Evolutionary conservation across 202 grass and related monocot species (phyloP), one percentile per base, ranked within the genome.

Genomic region (Alloteropsis angusta): DNA sequence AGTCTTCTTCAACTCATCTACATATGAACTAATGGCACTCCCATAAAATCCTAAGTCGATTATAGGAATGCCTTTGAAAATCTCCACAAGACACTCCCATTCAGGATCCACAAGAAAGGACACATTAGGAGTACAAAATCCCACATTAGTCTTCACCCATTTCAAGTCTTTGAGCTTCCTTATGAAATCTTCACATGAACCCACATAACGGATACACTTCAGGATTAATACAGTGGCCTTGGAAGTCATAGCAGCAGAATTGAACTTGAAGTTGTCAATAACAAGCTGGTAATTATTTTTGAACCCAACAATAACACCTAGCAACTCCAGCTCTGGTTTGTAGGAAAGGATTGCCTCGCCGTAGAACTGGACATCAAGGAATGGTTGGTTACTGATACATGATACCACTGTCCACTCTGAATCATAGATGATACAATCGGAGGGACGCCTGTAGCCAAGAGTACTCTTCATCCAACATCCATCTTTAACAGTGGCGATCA

Each of bases 11-110:
- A 93, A 56, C 54, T 92, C 87, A 50, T 81, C 56, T 80, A 67
- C 30, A 43, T 84, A 97, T 37, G 74, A 88, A 30, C 48, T 69
- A 23, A 88, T 78, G 28, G 19, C 7, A 48, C 2, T 60, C 4
- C 83, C 93, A 65, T 96, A 96, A 68, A 84, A 92, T 32, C 62
- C 32, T 18, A 54, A n/a, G n/a, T 96, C 93, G 64, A 92, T 83
- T 14, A 92, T 4, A 0, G 90, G 82, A 68, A 89, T 34, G 12
- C 17, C 62, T 0, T 81, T 17, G 0, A 90, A 71, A 15, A 90
- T 45, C 38, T 81, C 75, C 4, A 86, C 18, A 37, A 96, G 84
- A 48, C 85, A 82, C 13, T 68, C 82, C 87, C 87, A 92, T 64
- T 82, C 80, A 17, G 71, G 50, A 62, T 59, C 36, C 4, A 79